Evolutionary conservation across 2,329 filamentous ascomycete genomes (phyloP), one percentile per base, ranked within the genome.

Genomic region (Chrysosporium keratinophilum): DNA sequence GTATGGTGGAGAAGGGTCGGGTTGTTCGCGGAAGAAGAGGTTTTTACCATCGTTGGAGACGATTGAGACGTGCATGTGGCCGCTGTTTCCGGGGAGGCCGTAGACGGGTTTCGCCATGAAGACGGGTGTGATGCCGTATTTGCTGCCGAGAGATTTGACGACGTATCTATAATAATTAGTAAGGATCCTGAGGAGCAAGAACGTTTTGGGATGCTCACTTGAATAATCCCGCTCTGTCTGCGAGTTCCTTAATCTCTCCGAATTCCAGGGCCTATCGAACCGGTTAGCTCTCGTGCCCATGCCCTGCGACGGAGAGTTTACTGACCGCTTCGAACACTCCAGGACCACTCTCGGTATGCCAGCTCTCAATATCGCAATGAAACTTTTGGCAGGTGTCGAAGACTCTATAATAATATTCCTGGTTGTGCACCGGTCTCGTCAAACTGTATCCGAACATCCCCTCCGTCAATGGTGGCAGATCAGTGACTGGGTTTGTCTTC

Each of bases 41-140:
- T 98, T 98, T 67, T 84, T 85, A 56, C 87, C 87, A n/a, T 80
- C 73, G 59, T 79, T 77, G 65, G 91, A 87, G 15, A 91, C 83
- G 9, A 98, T 75, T 0, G 91, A 97, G 57, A 97, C 77, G 69
- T 98, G 93, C 78, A 95, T 91, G 68, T 98, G 93, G 1, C 93
- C 93, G 58, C 86, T 93, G 74, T 97, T 97, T 45, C 93, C 93
- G 0, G 93, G 93, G 0, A 97, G 76, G 0, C 90, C 89, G 63
- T 94, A 81, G 60, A 87, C 83, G 2, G 93, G 93, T 71, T 98
- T 98, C 14, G 93, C 93, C 93, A 98, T 98, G 76, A 98, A 98
- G 70, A 88, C 95, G 0, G 93, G 93, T 0, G 88, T 95, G 65
- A 98, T 95, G 60, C 88, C 88, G 67, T 89, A 87, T 65, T 88